Evolutionary conservation across 805 yeast genomes (phyloP), one percentile per base, ranked within the genome.

Genomic region (Cyberlindnera maclurae): DNA sequence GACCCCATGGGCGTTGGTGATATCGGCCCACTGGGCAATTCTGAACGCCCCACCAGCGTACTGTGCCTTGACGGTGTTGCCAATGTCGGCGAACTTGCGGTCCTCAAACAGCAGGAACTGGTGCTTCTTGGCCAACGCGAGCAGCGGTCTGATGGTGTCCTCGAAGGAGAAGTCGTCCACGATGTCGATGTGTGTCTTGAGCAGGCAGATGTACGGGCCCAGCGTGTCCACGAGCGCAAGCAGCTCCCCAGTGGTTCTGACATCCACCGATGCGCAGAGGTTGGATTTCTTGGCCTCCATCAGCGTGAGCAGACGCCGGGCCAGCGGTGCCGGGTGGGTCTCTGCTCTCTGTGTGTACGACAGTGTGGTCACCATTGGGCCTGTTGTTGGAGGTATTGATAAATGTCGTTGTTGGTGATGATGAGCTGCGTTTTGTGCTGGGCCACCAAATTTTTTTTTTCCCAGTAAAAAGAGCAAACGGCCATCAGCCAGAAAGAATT

Each of bases 41-140:
- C 76, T 79, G 67, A 77, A 88, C 10, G 86, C 81, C 33, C 98
- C 98, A 29, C 94, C 86, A 26, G 83, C 68, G 62, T 90, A 93
- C 63, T 93, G 98, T 33, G 86, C 75, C 64, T 90, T 89, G 39
- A 93, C 98, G 1, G 98, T 93, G 57, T 89, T 87, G 13, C 99
- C 99, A 52, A 93, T 93, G 62, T 93, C 99, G 17, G 99, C 98
- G 63, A 93, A 93, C 65, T 93, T 93, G 47, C 99, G 75, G 64
- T 93, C 99, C 65, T 93, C 99, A 58, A 93, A 93, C 49, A 93
- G 82, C 70, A 93, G 65, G 55, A 93, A 93, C 47, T 82, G 77
- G 66, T 89, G 90, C 56, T 88, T 87, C 51, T 75, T 65, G 15
- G 96, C 76, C 26, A 93, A 67, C 38, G 58, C 76, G 42, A 81